phyloP scores from a whole-genome alignment of 108 stramenopile species.

The Nitzschia palea region DNA sequence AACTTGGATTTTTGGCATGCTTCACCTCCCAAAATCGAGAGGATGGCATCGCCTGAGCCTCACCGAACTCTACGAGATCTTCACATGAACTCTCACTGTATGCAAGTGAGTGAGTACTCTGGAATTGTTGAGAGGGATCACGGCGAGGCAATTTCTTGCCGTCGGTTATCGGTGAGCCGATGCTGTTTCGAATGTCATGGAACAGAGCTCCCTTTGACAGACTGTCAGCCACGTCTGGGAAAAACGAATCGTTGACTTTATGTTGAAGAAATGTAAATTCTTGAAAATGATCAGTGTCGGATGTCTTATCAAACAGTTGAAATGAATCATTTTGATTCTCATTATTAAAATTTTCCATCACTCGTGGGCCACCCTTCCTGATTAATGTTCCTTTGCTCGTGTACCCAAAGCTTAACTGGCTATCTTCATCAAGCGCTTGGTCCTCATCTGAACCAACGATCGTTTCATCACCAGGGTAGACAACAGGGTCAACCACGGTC shows the following conservation, averaged over 20 bases:
- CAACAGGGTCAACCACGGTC: conserved; percentile 32
- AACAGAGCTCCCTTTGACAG: neutral
- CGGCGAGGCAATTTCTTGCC: neutral
- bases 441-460: neutral
- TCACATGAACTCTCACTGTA: conserved; percentile 13
- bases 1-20: too few relatives aligned
- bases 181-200: neutral
- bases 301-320: too few relatives aligned
- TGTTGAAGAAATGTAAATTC: neutral
- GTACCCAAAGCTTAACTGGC: conserved; percentile 11
- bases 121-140: conserved; percentile 3
- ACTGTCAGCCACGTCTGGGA: neutral
- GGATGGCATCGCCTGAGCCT: too few relatives aligned
- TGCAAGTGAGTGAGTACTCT: conserved; percentile 13
- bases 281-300: too few relatives aligned
- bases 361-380: conserved; percentile 3
- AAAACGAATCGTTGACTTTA: neutral
- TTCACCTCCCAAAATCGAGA: neutral
- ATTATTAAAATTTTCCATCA: too few relatives aligned
- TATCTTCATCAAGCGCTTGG: conserved; percentile 15
- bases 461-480: conserved; percentile 3
- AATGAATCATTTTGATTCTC: too few relatives aligned
- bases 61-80: too few relatives aligned
- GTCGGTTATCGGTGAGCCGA: neutral
- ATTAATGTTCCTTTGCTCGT: conserved; percentile 29